phyloP scores from a whole-genome alignment of 768 basidiomycete species.

The Dacryopinax primogenitus region DNA sequence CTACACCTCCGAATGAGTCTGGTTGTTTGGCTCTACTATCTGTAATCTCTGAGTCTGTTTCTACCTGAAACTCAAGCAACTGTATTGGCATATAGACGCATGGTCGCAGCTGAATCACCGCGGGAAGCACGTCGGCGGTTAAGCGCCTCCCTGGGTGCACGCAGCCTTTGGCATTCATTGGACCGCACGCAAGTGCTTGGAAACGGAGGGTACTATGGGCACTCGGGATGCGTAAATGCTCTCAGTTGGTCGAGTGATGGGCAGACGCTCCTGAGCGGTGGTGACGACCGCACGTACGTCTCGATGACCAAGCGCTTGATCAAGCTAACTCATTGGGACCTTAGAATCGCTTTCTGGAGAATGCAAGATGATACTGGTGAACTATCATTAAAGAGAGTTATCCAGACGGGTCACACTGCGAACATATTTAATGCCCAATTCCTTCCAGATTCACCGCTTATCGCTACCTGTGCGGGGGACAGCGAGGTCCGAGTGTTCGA shows the following conservation, averaged over 20 bases:
- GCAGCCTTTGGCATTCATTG: constrained; percentile 24
- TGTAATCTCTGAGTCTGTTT: too few relatives aligned
- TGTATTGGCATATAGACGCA: too few relatives aligned
- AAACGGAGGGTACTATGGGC: constrained; percentile 40
- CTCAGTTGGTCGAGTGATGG: constrained; percentile 60
- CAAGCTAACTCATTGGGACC: constrained; percentile 26
- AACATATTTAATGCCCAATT: constrained; percentile 81
- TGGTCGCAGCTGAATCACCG: neutral
- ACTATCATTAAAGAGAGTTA: constrained; percentile 55
- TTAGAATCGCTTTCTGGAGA: constrained; percentile 66
- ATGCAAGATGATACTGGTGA: constrained; percentile 37
- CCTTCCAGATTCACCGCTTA: constrained; percentile 63
- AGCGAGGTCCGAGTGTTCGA: constrained; percentile 68
- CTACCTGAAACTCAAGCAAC: too few relatives aligned
- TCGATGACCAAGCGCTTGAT: constrained; percentile 27
- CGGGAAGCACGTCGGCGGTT: constrained; percentile 16
- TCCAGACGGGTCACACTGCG: constrained; percentile 62
- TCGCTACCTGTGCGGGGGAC: constrained; percentile 47
- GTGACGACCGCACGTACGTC: constrained; percentile 57
- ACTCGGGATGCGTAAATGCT: constrained; percentile 62
- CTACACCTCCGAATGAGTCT: neutral
- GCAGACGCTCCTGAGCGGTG: constrained; percentile 50
- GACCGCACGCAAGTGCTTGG: constrained; percentile 70
- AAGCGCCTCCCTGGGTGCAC: neutral
- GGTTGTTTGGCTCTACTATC: too few relatives aligned